phyloP scores from a whole-genome alignment of 2,329 filamentous ascomycete species.

The Talaromyces sp. region DNA sequence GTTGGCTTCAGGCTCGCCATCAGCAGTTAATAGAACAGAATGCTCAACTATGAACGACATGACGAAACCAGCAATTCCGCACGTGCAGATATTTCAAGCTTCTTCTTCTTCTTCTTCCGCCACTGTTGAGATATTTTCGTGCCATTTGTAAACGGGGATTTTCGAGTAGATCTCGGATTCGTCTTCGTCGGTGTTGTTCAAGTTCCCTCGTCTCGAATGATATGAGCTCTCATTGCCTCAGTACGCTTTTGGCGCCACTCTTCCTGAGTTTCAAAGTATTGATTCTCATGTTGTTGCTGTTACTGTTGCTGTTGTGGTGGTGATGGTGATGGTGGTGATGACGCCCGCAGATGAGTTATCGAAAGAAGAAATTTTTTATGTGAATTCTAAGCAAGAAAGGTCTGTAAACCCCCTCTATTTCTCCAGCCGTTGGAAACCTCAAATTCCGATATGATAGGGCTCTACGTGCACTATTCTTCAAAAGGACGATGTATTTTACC shows the following conservation, averaged over 20 bases:
- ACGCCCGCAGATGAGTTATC: too few relatives aligned
- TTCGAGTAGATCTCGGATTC: constrained; percentile 8
- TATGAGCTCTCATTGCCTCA: constrained; percentile 12
- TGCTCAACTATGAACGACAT: too few relatives aligned
- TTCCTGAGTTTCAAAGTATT: not conserved
- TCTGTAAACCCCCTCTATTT: too few relatives aligned
- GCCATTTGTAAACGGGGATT: not conserved
- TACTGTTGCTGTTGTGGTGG: not conserved
- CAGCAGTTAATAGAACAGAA: not conserved
- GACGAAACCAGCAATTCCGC: too few relatives aligned
- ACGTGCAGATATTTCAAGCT: too few relatives aligned
- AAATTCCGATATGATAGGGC: too few relatives aligned
- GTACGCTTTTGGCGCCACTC: constrained; percentile 1
- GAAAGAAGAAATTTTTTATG: too few relatives aligned
- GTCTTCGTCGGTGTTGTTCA: constrained; percentile 4
- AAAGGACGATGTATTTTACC: too few relatives aligned
- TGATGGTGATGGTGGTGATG: not conserved
- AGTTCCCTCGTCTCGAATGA: constrained; percentile 11
- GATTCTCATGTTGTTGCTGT: not conserved
- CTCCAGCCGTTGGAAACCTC: too few relatives aligned
- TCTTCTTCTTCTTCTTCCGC: not conserved
- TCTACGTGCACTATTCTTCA: too few relatives aligned
- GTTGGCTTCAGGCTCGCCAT: too few relatives aligned
- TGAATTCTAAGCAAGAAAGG: too few relatives aligned
- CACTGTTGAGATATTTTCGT: not conserved